Conservation (phyloP, 768 basidiomycete species). For the Nidularia pulvinata region DNA sequence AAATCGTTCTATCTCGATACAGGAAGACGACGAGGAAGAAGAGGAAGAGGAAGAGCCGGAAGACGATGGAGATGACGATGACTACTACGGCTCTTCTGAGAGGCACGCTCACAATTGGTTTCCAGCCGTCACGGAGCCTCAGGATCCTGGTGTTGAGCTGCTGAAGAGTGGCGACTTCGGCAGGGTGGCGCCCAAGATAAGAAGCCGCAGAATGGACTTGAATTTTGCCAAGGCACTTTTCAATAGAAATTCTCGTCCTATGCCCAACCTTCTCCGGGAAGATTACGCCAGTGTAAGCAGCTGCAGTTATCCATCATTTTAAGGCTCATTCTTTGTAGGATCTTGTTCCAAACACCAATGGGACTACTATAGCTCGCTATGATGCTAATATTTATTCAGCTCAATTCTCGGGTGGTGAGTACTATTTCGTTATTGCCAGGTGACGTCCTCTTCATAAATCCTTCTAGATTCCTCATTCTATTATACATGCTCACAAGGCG, state of each 20-base stretch:
- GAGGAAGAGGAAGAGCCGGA: conserved; percentile 36
- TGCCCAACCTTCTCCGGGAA: conserved; percentile 41
- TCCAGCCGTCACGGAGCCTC: conserved; percentile 51
- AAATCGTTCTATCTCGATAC: neutral
- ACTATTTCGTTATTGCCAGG: neutral
- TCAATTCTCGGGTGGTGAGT: conserved; percentile 73
- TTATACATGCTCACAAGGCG: conserved; percentile 87
- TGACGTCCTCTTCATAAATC: conserved; percentile 3
- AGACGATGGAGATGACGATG: conserved; percentile 30
- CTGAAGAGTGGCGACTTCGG: conserved; percentile 84
- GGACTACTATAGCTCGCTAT: conserved; percentile 77
- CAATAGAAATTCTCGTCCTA: conserved; percentile 32
- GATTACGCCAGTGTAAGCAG: conserved; percentile 49
- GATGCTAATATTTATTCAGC: conserved; percentile 80
- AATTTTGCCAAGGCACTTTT: conserved; percentile 53
- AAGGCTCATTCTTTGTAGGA: conserved; percentile 37
- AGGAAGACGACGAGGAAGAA: conserved; percentile 23
- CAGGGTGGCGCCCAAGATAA: conserved; percentile 49
- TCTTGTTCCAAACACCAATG: conserved; percentile 77
- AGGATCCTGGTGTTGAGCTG: conserved; percentile 61
- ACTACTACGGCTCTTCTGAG: conserved; percentile 26
- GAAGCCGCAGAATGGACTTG: conserved; percentile 31
- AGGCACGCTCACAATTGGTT: conserved; percentile 26
- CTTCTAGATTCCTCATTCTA: conserved; percentile 82
- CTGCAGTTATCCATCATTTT: neutral